Conservation (phyloP, 2,329 filamentous ascomycete species). For the Coniella lustricola region DNA sequence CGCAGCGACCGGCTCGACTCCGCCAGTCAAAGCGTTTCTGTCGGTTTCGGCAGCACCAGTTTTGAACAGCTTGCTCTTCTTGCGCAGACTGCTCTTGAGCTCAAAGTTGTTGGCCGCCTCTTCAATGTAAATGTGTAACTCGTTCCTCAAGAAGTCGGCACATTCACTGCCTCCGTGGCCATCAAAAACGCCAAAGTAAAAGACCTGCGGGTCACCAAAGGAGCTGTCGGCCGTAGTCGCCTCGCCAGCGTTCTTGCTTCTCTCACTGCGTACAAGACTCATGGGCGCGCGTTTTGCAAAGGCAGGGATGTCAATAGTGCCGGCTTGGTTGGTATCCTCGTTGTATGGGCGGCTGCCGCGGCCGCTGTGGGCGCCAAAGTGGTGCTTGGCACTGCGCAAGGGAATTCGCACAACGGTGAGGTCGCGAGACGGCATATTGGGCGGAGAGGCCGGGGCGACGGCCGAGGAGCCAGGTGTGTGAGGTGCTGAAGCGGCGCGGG, state of each 20-base stretch:
- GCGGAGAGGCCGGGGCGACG: constrained; percentile 52
- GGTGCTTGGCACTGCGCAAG: constrained; percentile 86
- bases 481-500: constrained; percentile 75
- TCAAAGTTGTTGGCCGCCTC: constrained; percentile 70
- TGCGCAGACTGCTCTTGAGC: constrained; percentile 66
- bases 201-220: constrained; percentile 87
- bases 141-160: constrained; percentile 75
- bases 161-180: constrained; percentile 90
- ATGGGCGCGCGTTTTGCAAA: constrained; percentile 81
- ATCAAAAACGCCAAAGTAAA: constrained; percentile 96
- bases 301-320: constrained; percentile 85
- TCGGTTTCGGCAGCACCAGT: constrained; percentile 2
- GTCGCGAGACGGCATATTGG: constrained; percentile 59
- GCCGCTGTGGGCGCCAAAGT: constrained; percentile 75
- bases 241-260: constrained; percentile 45
- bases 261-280: constrained; percentile 40
- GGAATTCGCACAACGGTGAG: constrained; percentile 94
- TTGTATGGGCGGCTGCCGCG: constrained; percentile 83
- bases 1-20: neutral
- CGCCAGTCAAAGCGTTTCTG: constrained; percentile 9
- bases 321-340: constrained; percentile 90
- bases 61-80: constrained; percentile 23
- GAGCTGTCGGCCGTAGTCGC: constrained; percentile 67
- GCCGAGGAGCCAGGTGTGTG: constrained; percentile 53
- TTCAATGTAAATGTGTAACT: constrained; percentile 84